phyloP scores from a whole-genome alignment of 2,329 filamentous ascomycete genomes.

The Onygena corvina region DNA sequence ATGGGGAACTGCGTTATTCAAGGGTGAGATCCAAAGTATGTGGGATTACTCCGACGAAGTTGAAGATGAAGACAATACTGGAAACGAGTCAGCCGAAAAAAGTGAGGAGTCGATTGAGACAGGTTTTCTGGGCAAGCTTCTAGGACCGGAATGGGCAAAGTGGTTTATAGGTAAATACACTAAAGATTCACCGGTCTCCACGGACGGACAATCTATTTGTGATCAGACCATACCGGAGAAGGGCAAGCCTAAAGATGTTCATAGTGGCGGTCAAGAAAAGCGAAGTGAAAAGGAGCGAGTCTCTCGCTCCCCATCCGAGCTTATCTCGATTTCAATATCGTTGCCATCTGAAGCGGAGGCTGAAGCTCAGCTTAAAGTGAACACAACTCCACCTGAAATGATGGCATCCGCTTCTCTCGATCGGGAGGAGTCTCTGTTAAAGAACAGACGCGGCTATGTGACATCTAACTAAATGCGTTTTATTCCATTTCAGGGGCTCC shows the following conservation, averaged over 20 bases:
- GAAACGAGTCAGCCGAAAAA: conserved; percentile 25
- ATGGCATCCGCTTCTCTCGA: too few relatives aligned
- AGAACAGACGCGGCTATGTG: conserved; percentile 25
- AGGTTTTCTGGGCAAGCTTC: not conserved
- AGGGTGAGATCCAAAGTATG: conserved; percentile 62
- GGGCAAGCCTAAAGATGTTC: not conserved
- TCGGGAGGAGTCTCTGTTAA: conserved; percentile 26
- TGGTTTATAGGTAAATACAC: not conserved
- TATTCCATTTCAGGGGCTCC: not conserved
- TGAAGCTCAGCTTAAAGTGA: not conserved
- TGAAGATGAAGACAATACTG: conserved; percentile 30
- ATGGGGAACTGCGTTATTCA: conserved; percentile 59
- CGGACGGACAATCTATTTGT: not conserved
- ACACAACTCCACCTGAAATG: too few relatives aligned
- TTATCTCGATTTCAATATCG: conserved; percentile 27
- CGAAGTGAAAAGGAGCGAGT: not conserved
- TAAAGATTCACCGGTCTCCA: not conserved
- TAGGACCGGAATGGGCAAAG: not conserved
- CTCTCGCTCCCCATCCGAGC: conserved; percentile 9
- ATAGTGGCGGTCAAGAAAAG: not conserved
- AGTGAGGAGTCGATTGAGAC: not conserved
- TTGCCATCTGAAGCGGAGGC: conserved; percentile 19
- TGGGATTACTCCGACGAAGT: conserved; percentile 66
- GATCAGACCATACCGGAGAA: not conserved
- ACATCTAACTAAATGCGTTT: not conserved